Evolutionary conservation across 2,329 filamentous ascomycete genomes (phyloP).

Genomic region (Diaporthe australafricana): DNA sequence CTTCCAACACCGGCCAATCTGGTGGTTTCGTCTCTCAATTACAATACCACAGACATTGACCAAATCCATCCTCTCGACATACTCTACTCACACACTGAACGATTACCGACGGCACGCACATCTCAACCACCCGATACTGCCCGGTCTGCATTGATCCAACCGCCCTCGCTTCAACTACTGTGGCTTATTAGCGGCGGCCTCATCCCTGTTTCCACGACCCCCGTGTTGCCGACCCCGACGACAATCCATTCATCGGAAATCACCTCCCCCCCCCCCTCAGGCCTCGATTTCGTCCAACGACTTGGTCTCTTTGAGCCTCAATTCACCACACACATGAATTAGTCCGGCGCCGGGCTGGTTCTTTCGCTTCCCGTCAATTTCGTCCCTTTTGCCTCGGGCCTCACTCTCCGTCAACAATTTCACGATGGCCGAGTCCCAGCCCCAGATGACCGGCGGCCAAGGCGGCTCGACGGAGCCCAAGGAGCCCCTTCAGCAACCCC

Average conservation of each 20-base stretch:
- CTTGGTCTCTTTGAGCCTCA: neutral
- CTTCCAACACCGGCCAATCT: slow-evolving; percentile 28
- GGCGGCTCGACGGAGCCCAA: slow-evolving; percentile 31
- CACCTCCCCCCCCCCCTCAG: neutral
- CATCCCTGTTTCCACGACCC: slow-evolving; percentile 30
- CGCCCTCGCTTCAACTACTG: neutral
- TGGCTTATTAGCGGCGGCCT: slow-evolving; percentile 22
- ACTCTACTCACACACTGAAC: neutral
- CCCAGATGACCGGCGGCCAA: slow-evolving; percentile 33
- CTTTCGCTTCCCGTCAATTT: slow-evolving; percentile 23
- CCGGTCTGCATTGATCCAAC: slow-evolving; percentile 3
- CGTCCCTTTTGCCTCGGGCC: slow-evolving; percentile 16
- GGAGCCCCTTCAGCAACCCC: slow-evolving; percentile 35
- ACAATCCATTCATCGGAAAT: slow-evolving; percentile 13
- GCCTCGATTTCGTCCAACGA: neutral
- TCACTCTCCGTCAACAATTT: slow-evolving; percentile 7
- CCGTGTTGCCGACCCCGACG: slow-evolving; percentile 32
- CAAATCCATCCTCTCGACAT: slow-evolving; percentile 20
- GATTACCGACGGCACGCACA: slow-evolving; percentile 4
- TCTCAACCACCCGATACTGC: slow-evolving; percentile 3
- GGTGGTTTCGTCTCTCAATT: slow-evolving; percentile 31
- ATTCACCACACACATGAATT: slow-evolving; percentile 31
- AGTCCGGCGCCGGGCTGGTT: slow-evolving; percentile 19
- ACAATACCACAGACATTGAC: slow-evolving; percentile 17
- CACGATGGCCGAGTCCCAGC: slow-evolving; percentile 37